Evolutionary conservation across 2,329 filamentous ascomycete species (phyloP).

Genomic region (Aspergillus neoniger): DNA sequence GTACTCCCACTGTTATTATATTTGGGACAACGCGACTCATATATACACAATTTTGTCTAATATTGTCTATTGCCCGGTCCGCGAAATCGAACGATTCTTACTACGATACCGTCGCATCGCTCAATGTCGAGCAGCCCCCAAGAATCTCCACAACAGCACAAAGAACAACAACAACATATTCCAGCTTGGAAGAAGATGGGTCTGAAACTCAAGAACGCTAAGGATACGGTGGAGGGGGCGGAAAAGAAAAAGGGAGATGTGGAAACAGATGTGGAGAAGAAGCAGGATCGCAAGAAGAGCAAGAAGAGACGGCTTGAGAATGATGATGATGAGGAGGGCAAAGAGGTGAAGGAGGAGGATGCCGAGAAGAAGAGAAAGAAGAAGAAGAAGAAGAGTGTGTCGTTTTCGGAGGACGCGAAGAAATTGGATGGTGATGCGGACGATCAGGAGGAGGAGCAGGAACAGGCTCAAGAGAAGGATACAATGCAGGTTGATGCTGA

Average conservation of each 20-base stretch:
- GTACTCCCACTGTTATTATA: not conserved
- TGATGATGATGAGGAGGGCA: conserved; percentile 12
- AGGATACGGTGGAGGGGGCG: conserved; percentile 27
- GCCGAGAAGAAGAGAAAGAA: conserved; percentile 19
- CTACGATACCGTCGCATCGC: not conserved
- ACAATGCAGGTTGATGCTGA: conserved; percentile 4
- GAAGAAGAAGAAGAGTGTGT: conserved; percentile 58
- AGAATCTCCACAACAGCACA: conserved; percentile 2
- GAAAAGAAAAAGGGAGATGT: not conserved
- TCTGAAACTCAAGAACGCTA: conserved; percentile 60
- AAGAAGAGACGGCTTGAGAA: conserved; percentile 22
- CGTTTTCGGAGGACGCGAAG: conserved; percentile 66
- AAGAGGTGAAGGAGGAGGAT: conserved; percentile 19
- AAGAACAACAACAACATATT: conserved; percentile 25
- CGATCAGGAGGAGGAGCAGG: conserved; percentile 10
- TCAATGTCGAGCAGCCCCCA: conserved; percentile 27
- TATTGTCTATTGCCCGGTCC: no score
- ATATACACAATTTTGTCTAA: not conserved
- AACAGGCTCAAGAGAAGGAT: conserved; percentile 3
- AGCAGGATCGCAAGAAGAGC: conserved; percentile 12
- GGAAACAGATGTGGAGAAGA: not conserved
- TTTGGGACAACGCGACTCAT: conserved; percentile 9
- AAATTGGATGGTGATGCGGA: conserved; percentile 55
- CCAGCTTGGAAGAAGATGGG: conserved; percentile 64
- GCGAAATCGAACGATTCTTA: no score